These are phyloP conservation scores for Citrus medica DNA, from an alignment of 345 rosid species.

Conservation along the genomic window DNA sequence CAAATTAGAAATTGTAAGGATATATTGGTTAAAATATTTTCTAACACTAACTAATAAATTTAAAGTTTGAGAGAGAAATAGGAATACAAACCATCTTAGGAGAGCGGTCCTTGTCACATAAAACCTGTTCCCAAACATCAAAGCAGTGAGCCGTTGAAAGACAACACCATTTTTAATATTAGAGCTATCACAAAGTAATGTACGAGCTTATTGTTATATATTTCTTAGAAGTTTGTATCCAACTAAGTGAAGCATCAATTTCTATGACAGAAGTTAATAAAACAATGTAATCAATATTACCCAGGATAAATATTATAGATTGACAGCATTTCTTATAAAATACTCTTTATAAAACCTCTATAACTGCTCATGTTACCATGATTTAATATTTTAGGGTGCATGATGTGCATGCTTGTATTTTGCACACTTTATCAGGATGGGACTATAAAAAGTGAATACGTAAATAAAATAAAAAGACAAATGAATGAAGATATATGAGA, in stretches of 20 bases:
- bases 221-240: not conserved
- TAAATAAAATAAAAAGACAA: not conserved
- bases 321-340: not conserved
- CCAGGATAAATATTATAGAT: not conserved
- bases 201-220: not conserved
- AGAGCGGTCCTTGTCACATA: constrained; percentile 80
- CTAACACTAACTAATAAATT: not conserved
- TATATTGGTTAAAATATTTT: not conserved
- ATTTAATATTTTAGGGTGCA: not conserved
- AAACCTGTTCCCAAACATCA: constrained; percentile 52
- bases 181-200: not conserved
- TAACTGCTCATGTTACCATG: not conserved
- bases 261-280: not conserved
- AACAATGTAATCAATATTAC: not conserved
- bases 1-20: constrained; percentile 14
- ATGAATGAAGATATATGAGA: not conserved
- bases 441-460: no score
- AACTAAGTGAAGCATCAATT: not conserved
- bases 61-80: not conserved
- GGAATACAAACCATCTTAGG: constrained; percentile 59
- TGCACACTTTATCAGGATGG: not conserved
- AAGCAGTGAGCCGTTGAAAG: constrained; percentile 3
- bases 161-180: not conserved
- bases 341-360: not conserved
- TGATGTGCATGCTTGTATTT: not conserved